Base-by-base conservation (phyloP, 1,284 basidiomycete species). In the Cryptococcus amylolentus region DNA sequence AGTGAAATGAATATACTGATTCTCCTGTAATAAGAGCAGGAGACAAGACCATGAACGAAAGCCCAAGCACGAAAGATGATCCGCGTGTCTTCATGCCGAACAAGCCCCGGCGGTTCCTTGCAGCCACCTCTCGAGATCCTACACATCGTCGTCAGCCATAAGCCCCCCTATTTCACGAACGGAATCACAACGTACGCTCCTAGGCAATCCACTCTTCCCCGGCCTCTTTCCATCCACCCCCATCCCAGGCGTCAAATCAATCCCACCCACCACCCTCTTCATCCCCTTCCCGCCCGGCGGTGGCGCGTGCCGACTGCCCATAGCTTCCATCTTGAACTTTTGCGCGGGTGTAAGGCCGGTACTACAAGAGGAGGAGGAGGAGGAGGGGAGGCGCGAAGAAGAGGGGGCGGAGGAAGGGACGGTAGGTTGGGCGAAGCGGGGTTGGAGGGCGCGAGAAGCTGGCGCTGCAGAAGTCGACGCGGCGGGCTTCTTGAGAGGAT, bases 201-300 rank as follows among this genome's bases (percentile, higher is more conserved):
- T 52, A 12, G 61, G 58, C 54, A 65, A 53, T 13, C 63, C 63
- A 41, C 58, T 53, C 44, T 65, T 65, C 10, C 61, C 61, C 38
- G 63, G 63, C 41, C 63, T 51, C 39, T 45, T 49, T 5, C 60
- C 63, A 47, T 47, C 53, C 10, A 35, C 31, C 16, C 58, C 59
- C 64, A 61, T 61, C n/a, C 61, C 61, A 20, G 62, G 62, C 23
- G 54, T 58, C 42, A 60, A 40, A 9, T 60, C 58, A 6, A 57
- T 16, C 13, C 18, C 43, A 14, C 35, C 48, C 44, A 8, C 10
- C 31, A 35, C 31, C 31, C 31, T 35, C 31, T 35, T 35, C 31
- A 35, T 35, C 31, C 31, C 31, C 27, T n/a, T 46, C 13, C 28
- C 41, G 12, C n/a, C 41, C 27, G 44, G 45, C 14, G 49, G 45